Conservation (phyloP, 2,329 filamentous ascomycete species). For the Biscogniauxia marginata region DNA sequence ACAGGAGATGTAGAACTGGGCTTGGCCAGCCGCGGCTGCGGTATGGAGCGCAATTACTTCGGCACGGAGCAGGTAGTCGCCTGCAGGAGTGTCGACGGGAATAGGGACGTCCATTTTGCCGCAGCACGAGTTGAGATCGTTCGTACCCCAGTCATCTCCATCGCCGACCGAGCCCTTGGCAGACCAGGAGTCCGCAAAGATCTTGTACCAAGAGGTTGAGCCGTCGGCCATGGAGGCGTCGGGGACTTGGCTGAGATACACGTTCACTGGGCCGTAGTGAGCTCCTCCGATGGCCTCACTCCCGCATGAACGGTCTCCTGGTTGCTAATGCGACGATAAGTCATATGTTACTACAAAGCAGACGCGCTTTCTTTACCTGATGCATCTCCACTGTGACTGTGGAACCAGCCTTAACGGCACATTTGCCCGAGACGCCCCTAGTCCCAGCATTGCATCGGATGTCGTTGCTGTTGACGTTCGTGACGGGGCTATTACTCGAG, state of each 20-base stretch:
- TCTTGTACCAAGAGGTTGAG: conserved; percentile 50
- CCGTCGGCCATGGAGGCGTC: conserved; percentile 46
- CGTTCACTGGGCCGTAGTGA: conserved; percentile 53
- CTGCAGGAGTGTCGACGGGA: conserved; percentile 40
- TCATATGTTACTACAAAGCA: background rate
- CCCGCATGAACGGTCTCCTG: conserved; percentile 43
- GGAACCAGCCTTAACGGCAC: conserved; percentile 39
- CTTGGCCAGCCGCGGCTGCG: conserved; percentile 32
- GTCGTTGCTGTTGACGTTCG: conserved; percentile 41
- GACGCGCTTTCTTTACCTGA: conserved; percentile 16
- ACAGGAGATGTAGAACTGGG: conserved; percentile 34
- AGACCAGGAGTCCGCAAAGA: conserved; percentile 48
- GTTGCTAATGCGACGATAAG: conserved; percentile 34
- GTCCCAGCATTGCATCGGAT: conserved; percentile 44
- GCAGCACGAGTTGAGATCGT: conserved; percentile 39
- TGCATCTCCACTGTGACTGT: conserved; percentile 35
- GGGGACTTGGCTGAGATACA: conserved; percentile 50
- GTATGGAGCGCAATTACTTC: conserved; percentile 46
- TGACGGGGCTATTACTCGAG: conserved; percentile 50
- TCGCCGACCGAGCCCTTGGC: conserved; percentile 39
- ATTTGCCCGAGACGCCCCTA: conserved; percentile 40
- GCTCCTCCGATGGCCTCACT: conserved; percentile 52
- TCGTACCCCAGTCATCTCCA: conserved; percentile 46
- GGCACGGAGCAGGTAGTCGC: conserved; percentile 44
- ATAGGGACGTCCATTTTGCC: conserved; percentile 44